Evolutionary conservation across 106 monocot genomes (phyloP), one percentile per base, ranked within the genome.

Genomic region (Xerophyta viscosa): DNA sequence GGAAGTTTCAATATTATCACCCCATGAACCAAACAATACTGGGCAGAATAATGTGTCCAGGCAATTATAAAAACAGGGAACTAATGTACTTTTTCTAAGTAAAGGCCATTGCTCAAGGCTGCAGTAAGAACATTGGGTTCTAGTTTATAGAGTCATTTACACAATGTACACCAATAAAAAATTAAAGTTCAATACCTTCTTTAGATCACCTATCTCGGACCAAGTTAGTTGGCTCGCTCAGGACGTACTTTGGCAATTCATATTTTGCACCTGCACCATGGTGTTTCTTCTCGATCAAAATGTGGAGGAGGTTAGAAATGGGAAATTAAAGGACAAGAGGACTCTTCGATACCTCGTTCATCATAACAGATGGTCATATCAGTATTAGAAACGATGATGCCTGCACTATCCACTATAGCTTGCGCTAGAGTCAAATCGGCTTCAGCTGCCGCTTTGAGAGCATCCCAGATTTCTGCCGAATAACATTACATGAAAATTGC

Each of bases 401-500:
- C 78, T 17, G 77, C 77, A 41, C 77, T 68, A 26, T 77, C 81
- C 36, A 78, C 60, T 67, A 81, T 77, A 20, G 77, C 52, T 65
- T 87, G 67, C 36, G 86, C 81, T 39, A 77, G 71, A 43, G 13
- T 42, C 31, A 78, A 17, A 54, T 81, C 81, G 41, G 74, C 55
- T 46, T 77, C 74, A 52, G 68, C 60, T 6, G 82, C 75, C 37
- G 65, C 77, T 52, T 60, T 63, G 18, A 88, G 87, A 19, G 87
- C 87, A 78, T 87, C 87, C 81, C 87, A 87, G 23, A 87, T 87
- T 41, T 87, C 86, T 87, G n/a, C n/a, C n/a, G n/a, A n/a, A n/a
- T n/a, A n/a, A n/a, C n/a, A n/a, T n/a, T n/a, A n/a, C n/a, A n/a
- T n/a, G n/a, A n/a, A n/a, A n/a, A n/a, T n/a, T n/a, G n/a, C n/a